A percentile compares a stretch with the other conserved stretches of the same genome.
phyloP scores from a whole-genome alignment of 2,329 filamentous ascomycete genomes.

The Blastomyces emzantsi region DNA sequence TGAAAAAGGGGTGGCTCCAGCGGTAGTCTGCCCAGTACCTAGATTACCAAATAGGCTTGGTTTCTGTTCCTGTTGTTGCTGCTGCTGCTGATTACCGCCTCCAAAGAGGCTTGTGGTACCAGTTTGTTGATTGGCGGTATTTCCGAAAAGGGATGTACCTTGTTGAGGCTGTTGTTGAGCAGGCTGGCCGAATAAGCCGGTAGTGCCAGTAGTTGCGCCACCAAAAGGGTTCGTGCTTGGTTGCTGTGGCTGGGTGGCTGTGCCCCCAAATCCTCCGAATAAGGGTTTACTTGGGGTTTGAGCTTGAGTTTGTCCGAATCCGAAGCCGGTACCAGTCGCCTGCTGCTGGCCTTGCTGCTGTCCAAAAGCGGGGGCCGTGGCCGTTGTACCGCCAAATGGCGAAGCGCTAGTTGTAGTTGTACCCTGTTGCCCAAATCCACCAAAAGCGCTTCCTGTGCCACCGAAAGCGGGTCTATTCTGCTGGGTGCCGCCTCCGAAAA shows the following conservation, averaged over 20 bases:
- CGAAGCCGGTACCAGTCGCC: constrained; percentile 33
- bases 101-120: constrained; percentile 37
- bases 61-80: constrained; percentile 23
- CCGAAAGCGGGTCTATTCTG: constrained; percentile 33
- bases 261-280: constrained; percentile 29
- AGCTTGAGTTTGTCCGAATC: constrained; percentile 33
- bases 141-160: constrained; percentile 31
- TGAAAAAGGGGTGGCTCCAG: constrained; percentile 12
- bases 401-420: constrained; percentile 28
- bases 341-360: constrained; percentile 22
- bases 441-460: constrained; percentile 29
- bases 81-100: constrained; percentile 27
- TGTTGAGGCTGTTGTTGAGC: constrained; percentile 32
- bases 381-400: constrained; percentile 33
- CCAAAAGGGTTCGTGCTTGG: constrained; percentile 40
- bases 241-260: constrained; percentile 37
- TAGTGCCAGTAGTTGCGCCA: constrained; percentile 21
- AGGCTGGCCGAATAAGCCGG: constrained; percentile 33
- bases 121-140: constrained; percentile 35
- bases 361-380: constrained; percentile 40
- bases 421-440: constrained; percentile 32
- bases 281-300: constrained; percentile 33
- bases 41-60: constrained; percentile 13
- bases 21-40: constrained; percentile 12
- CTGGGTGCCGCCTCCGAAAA: constrained; percentile 29